Evolutionary conservation across 768 basidiomycete species (phyloP).

Genomic region (Phylloporus sp.): DNA sequence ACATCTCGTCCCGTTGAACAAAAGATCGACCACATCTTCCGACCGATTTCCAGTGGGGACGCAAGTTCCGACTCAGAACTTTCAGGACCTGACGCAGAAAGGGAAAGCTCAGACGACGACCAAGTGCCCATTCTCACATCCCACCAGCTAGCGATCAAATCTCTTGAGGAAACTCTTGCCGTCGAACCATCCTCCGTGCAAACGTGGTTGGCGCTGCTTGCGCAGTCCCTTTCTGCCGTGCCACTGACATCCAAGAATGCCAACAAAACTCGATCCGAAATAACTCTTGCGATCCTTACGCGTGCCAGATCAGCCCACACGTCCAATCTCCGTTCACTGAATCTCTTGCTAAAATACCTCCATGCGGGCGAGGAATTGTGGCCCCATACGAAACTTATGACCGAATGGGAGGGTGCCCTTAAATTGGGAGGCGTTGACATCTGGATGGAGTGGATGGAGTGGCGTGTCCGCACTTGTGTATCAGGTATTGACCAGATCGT

Average conservation of each 20-base stretch:
- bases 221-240: slow-evolving; percentile 58
- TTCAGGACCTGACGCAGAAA: slow-evolving; percentile 29
- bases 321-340: slow-evolving; percentile 44
- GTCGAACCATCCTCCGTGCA: slow-evolving; percentile 48
- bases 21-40: slow-evolving; percentile 42
- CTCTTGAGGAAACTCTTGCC: slow-evolving; percentile 52
- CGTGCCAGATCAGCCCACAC: slow-evolving; percentile 60
- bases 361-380: slow-evolving; percentile 72
- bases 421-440: slow-evolving; percentile 50
- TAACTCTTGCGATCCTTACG: slow-evolving; percentile 60
- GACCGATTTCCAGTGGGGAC: slow-evolving; percentile 41
- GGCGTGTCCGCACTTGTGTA: slow-evolving; percentile 52
- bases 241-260: slow-evolving; percentile 68
- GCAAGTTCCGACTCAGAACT: slow-evolving; percentile 34
- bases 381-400: slow-evolving; percentile 48
- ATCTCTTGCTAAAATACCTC: slow-evolving; percentile 60
- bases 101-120: slow-evolving; percentile 35
- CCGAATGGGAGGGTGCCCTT: slow-evolving; percentile 71
- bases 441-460: slow-evolving; percentile 80
- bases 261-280: slow-evolving; percentile 62
- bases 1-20: slow-evolving; percentile 37
- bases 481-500: slow-evolving; percentile 52
- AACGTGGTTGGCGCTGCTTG: slow-evolving; percentile 63
- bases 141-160: slow-evolving; percentile 55
- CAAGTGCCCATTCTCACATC: slow-evolving; percentile 39